Base-by-base conservation (phyloP, 1,284 basidiomycete genomes). In the Rugosomyces carneus region DNA sequence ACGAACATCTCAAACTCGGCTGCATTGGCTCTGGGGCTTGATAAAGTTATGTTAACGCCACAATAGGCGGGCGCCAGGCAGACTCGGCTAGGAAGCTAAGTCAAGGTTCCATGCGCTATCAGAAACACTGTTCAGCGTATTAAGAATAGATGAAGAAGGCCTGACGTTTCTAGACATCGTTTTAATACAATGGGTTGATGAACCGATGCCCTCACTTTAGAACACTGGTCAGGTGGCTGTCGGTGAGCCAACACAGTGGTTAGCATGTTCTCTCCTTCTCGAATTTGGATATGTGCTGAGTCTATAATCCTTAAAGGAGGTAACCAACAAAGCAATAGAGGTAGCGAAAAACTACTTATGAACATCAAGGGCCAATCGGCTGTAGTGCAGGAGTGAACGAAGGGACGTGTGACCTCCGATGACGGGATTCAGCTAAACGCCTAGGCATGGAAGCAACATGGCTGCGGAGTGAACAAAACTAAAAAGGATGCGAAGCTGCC, bases 21-120 rank as follows among this genome's bases (percentile, higher is more conserved):
- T 15, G 31, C 5, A 39, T 19, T 40, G 35, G 24, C 27, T 27
- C 29, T 34, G 34, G 38, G 21, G 1, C 20, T 32, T 29, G 8
- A 13, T 31, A 34, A n/a, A 3, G n/a, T n/a, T 34, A 3, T 34
- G 31, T 15, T 13, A 50, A 44, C 49, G 48, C 44, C 48, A 50
- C 44, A 34, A 34, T 15, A 34, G n/a, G 31, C 8, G 5, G 29
- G 29, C 6, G 29, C 4, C 29, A 31, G 29, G 4, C 29, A 26
- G 5, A 29, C 27, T 9, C 9, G 27, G 13, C 27, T 10, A n/a
- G 15, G 15, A 34, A 34, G 31, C 31, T 16, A 16, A 15, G n/a
- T 34, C 3, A n/a, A 16, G 31, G n/a, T 16, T 34, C 1, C n/a
- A 13, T 8, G 31, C 31, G 15, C 5, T 13, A 34, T 3, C 31